These are phyloP conservation scores for Trichosporon asahii DNA, from an alignment of 1,284 basidiomycete species.

Conservation along the genomic window DNA sequence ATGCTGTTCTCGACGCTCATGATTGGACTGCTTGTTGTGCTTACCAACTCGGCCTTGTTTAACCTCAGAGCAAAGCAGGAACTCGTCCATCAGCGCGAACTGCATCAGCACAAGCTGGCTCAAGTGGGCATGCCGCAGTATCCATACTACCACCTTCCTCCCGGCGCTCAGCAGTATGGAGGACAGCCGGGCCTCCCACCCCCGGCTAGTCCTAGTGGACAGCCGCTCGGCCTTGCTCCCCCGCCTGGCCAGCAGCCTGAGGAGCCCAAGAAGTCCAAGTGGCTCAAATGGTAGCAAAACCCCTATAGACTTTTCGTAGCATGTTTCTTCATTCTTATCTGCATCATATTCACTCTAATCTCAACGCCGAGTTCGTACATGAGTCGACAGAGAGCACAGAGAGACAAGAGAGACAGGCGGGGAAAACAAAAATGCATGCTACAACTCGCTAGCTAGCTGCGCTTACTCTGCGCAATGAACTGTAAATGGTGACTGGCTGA, in stretches of 20 bases:
- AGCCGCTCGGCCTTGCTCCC: background rate
- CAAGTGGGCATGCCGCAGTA: background rate
- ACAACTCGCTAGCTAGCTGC: slow-evolving; percentile 12
- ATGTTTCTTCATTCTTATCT: background rate
- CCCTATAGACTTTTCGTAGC: background rate
- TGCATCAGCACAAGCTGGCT: background rate
- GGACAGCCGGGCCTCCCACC: background rate
- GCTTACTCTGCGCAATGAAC: background rate
- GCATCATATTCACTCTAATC: background rate
- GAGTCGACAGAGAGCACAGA: too few relatives aligned
- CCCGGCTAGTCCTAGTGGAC: background rate
- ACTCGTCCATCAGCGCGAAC: slow-evolving; percentile 15
- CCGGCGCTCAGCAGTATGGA: background rate
- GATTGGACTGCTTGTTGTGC: slow-evolving; percentile 70
- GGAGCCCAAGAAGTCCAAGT: slow-evolving; percentile 6
- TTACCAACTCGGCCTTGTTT: slow-evolving; percentile 75
- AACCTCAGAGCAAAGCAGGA: slow-evolving; percentile 49
- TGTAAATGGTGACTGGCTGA: background rate
- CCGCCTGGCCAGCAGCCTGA: background rate
- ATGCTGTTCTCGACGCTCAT: slow-evolving; percentile 81
- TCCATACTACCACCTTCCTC: background rate
- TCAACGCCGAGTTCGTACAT: too few relatives aligned
- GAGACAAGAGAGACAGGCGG: too few relatives aligned
- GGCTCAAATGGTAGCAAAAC: background rate
- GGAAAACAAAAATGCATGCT: slow-evolving; percentile 12